Conservation (phyloP, 2,329 filamentous ascomycete genomes). For the Talaromyces rugulosus region DNA sequence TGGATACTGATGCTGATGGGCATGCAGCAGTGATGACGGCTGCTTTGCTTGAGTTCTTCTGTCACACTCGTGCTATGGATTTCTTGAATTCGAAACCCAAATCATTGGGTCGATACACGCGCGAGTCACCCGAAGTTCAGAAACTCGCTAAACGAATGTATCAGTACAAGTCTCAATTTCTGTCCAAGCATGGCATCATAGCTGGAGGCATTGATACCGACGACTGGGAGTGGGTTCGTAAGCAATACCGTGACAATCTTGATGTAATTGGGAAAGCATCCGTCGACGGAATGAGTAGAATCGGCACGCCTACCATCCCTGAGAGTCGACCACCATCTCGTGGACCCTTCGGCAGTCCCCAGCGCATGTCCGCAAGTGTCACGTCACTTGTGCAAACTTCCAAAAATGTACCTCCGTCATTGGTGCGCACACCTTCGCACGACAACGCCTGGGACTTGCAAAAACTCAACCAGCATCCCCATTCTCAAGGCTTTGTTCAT, state of each 20-base stretch:
- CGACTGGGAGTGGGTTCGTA: conserved; percentile 29
- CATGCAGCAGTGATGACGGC: conserved; percentile 41
- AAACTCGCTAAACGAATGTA: conserved; percentile 40
- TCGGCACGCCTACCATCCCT: conserved; percentile 23
- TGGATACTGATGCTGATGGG: conserved; percentile 30
- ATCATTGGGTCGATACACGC: conserved; percentile 31
- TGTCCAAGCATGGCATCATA: conserved; percentile 39
- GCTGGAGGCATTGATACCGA: conserved; percentile 37
- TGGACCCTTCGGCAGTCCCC: conserved; percentile 19
- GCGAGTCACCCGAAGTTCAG: conserved; percentile 39
- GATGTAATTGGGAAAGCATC: conserved; percentile 36
- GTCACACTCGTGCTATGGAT: conserved; percentile 39
- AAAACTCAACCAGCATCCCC: conserved; percentile 17
- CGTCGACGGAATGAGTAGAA: conserved; percentile 30
- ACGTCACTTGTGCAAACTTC: conserved; percentile 12
- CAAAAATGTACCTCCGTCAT: conserved; percentile 16
- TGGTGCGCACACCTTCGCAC: conserved; percentile 4
- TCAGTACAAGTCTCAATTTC: conserved; percentile 37
- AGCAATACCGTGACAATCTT: conserved; percentile 41
- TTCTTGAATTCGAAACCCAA: conserved; percentile 39
- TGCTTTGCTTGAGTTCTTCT: conserved; percentile 44
- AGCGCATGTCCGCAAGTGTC: conserved; percentile 11
- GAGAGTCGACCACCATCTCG: conserved; percentile 17
- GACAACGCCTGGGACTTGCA: conserved; percentile 16
- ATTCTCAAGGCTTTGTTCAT: conserved; percentile 22